phyloP scores from a whole-genome alignment of 768 basidiomycete species.

The Suillus tomentosus region DNA sequence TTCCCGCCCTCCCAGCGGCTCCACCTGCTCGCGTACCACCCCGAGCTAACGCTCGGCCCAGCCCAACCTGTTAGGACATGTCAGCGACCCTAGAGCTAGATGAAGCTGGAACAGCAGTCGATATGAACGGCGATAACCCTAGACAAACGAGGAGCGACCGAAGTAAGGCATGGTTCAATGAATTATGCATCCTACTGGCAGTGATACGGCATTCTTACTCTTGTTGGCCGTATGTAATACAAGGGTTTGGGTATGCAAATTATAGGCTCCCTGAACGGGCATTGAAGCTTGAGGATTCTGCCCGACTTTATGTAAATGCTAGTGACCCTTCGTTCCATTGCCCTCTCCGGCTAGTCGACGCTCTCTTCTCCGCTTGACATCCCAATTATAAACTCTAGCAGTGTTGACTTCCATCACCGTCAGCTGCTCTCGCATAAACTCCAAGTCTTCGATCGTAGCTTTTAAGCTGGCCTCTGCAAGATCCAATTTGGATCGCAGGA shows the following conservation, averaged over 20 bases:
- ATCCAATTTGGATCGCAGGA: conserved; percentile 74
- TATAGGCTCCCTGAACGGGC: too few species aligned
- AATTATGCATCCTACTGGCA: background rate
- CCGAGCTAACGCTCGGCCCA: too few species aligned
- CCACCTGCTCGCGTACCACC: too few species aligned
- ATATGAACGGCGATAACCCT: conserved; percentile 30
- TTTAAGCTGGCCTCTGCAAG: conserved; percentile 66
- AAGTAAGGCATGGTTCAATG: background rate
- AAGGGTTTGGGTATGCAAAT: background rate
- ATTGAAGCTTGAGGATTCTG: too few species aligned
- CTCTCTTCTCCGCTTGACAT: conserved; percentile 81
- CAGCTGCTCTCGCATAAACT: conserved; percentile 91
- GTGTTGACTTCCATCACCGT: conserved; percentile 98
- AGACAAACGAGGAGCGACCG: background rate
- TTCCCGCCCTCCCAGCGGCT: too few species aligned
- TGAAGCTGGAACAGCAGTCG: conserved; percentile 36
- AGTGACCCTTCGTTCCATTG: conserved; percentile 11
- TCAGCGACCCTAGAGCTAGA: too few species aligned
- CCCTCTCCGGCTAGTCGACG: conserved; percentile 44
- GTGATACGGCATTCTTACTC: background rate
- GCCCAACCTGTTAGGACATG: too few species aligned
- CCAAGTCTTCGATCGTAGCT: conserved; percentile 83
- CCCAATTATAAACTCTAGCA: conserved; percentile 95
- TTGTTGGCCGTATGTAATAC: background rate
- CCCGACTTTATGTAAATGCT: background rate